Percentiles rank a stretch among this genome's conserved stretches.
These are phyloP conservation scores for Trichophyton verrucosum DNA, from an alignment of 2,329 filamentous ascomycete species.

Conservation along the genomic window DNA sequence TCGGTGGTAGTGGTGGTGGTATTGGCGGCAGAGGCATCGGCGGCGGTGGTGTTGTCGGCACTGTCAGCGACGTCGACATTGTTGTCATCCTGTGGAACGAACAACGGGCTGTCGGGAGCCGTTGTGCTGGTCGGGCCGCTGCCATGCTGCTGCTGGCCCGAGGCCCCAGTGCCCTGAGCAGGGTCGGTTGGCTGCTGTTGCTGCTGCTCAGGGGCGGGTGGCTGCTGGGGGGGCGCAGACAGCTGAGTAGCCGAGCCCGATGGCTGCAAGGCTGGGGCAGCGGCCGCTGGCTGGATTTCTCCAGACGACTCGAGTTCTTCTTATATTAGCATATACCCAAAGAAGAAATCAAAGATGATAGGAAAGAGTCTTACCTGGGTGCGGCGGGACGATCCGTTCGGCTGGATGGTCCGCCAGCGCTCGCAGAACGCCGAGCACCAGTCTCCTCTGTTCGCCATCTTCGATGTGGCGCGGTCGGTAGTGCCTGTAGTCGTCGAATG, in stretches of 20 bases:
- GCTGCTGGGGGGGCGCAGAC: neutral
- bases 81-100: neutral
- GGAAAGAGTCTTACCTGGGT: conserved; percentile 4
- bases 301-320: conserved; percentile 1
- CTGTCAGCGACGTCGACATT: no score
- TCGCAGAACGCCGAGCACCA: conserved; percentile 3
- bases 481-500: conserved; percentile 13
- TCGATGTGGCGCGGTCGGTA: conserved; percentile 2
- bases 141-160: neutral
- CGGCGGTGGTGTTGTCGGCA: no score
- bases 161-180: neutral
- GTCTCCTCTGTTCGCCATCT: neutral
- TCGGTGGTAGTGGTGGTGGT: no score
- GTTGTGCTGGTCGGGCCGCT: neutral
- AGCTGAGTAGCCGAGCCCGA: neutral
- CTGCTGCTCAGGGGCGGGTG: neutral
- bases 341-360: neutral
- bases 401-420: neutral
- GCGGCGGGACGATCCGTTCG: neutral
- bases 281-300: neutral
- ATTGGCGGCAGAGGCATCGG: no score
- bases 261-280: neutral
- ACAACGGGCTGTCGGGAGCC: neutral
- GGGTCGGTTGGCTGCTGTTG: neutral
- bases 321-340: neutral